phyloP scores from a whole-genome alignment of 2,329 filamentous ascomycete species.

The Trichocomaceae sp. region DNA sequence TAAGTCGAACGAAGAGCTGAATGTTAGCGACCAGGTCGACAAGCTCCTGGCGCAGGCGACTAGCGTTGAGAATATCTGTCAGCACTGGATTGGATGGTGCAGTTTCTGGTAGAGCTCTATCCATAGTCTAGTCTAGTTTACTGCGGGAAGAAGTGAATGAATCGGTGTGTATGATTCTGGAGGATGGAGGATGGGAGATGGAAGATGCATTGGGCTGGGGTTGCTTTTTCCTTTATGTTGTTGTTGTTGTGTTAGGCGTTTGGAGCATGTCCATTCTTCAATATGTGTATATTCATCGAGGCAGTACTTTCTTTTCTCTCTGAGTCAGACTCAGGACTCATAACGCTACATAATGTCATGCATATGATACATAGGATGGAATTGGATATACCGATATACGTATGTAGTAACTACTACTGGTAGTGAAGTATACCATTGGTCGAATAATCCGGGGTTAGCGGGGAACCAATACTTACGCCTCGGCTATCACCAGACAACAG shows the following conservation, averaged over 20 bases:
- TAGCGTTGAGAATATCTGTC: slow-evolving; percentile 93
- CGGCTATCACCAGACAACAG: background rate
- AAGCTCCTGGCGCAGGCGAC: slow-evolving; percentile 92
- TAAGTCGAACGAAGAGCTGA: slow-evolving; percentile 75
- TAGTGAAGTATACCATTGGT: background rate
- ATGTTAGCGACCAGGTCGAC: slow-evolving; percentile 82
- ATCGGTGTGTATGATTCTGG: slow-evolving; percentile 2
- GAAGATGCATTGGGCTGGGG: background rate
- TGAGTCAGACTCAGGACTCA: background rate
- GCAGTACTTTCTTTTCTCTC: background rate
- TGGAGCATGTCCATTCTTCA: background rate
- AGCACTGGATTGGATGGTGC: slow-evolving; percentile 99
- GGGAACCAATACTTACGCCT: background rate
- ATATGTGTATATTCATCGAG: slow-evolving; percentile 6
- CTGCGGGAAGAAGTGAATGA: background rate
- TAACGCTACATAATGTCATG: background rate
- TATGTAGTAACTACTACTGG: too few species aligned
- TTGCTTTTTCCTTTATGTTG: slow-evolving; percentile 7
- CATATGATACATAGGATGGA: too few species aligned
- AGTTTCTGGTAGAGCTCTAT: slow-evolving; percentile 71
- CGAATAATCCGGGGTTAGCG: slow-evolving; percentile 5
- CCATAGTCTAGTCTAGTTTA: background rate
- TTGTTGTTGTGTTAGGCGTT: slow-evolving; percentile 4
- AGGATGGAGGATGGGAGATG: background rate
- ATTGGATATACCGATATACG: too few species aligned